A percentile compares a stretch with the other conserved stretches of the same genome.
These are phyloP conservation scores for Fusarium equiseti DNA, from an alignment of 2,329 filamentous ascomycete genomes.

Conservation along the genomic window DNA sequence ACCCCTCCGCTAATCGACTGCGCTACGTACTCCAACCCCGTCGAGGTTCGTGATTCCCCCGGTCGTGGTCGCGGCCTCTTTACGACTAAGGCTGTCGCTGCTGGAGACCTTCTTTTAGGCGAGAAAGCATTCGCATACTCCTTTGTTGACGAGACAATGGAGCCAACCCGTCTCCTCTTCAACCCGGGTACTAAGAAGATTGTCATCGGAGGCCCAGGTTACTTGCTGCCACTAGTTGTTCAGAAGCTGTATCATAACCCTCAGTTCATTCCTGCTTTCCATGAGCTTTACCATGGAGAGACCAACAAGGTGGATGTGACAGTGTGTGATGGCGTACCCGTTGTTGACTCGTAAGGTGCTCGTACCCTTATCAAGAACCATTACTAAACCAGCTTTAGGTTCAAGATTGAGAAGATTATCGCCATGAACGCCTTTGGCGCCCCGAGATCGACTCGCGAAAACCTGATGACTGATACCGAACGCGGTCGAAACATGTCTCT, in stretches of 20 bases:
- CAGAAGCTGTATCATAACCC: background rate
- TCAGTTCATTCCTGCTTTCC: background rate
- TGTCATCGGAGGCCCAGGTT: background rate
- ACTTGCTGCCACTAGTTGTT: background rate
- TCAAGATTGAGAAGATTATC: background rate
- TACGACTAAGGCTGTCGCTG: background rate
- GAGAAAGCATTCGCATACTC: background rate
- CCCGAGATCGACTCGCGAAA: background rate
- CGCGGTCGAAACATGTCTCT: background rate
- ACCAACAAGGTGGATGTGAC: background rate
- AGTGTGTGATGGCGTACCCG: background rate
- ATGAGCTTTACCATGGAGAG: background rate
- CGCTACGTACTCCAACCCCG: background rate
- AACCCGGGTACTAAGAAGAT: background rate
- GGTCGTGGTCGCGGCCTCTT: background rate
- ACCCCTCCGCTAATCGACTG: background rate
- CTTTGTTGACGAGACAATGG: background rate
- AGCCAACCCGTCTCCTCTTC: background rate
- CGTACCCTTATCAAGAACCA: background rate
- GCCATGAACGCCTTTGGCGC: background rate
- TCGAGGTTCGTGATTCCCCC: background rate
- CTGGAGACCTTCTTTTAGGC: background rate
- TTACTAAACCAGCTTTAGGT: fast-evolving
- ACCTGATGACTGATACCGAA: background rate
- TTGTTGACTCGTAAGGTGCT: background rate